These are phyloP conservation scores for Thecaphora thlaspeos DNA, from an alignment of 1,284 basidiomycete species.

Conservation along the genomic window DNA sequence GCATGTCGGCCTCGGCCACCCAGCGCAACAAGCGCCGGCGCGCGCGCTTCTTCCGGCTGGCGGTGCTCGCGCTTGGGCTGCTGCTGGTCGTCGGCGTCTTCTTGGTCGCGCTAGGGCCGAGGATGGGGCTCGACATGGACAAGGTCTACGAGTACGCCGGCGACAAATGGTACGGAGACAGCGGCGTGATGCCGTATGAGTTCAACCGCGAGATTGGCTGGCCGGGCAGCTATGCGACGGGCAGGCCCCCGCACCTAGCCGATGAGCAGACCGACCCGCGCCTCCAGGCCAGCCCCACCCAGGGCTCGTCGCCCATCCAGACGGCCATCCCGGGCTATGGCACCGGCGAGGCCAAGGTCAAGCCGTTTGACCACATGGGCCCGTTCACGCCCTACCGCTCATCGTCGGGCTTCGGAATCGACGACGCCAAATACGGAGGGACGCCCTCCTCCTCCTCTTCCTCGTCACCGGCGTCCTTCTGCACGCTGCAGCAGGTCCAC, in stretches of 20 bases:
- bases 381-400: constrained; percentile 52
- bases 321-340: constrained; percentile 42
- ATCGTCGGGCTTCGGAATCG: constrained; percentile 43
- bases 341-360: constrained; percentile 21
- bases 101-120: constrained; percentile 41
- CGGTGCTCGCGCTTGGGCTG: constrained; percentile 12
- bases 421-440: constrained; percentile 41
- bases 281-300: constrained; percentile 8
- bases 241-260: constrained; percentile 41
- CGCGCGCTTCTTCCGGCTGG: constrained; percentile 16
- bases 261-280: constrained; percentile 34
- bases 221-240: constrained; percentile 48
- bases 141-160: constrained; percentile 28
- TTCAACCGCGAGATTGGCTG: constrained; percentile 49
- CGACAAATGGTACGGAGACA: constrained; percentile 37
- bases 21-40: constrained; percentile 17
- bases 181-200: constrained; percentile 19
- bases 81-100: constrained; percentile 34
- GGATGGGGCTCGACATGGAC: constrained; percentile 9
- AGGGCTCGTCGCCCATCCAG: constrained; percentile 43
- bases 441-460: constrained; percentile 13
- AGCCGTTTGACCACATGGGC: constrained; percentile 55
- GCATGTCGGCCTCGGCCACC: constrained; percentile 23
- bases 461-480: constrained; percentile 5
- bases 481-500: constrained; percentile 49